phyloP scores from a whole-genome alignment of 495 filamentous ascomycete genomes.

The Cenococcum geophilum region DNA sequence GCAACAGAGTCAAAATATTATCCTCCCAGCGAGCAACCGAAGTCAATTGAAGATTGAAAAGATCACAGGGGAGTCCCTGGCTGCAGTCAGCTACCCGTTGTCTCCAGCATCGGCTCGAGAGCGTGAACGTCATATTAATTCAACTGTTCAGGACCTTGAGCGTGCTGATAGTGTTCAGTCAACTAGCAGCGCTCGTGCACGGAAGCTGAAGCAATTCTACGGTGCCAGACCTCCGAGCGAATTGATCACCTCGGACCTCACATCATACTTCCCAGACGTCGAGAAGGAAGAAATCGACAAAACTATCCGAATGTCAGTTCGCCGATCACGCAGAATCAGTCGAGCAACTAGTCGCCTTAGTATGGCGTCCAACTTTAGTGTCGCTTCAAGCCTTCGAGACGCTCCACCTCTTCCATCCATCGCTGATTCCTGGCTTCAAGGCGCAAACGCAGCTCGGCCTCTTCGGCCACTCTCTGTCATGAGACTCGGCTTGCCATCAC shows the following conservation, averaged over 20 bases:
- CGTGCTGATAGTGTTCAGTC: conserved; percentile 47
- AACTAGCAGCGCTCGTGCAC: conserved; percentile 43
- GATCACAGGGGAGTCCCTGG: conserved; percentile 76
- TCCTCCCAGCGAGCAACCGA: conserved; percentile 58
- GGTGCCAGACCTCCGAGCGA: conserved; percentile 91
- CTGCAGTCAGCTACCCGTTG: conserved; percentile 72
- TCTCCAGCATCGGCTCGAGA: conserved; percentile 59
- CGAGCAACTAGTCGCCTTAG: conserved; percentile 85
- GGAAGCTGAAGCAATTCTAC: conserved; percentile 70
- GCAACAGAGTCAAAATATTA: conserved; percentile 60
- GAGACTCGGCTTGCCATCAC: conserved; percentile 50
- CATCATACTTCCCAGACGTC: conserved; percentile 95
- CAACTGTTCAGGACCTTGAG: conserved; percentile 54
- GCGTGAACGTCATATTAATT: conserved; percentile 58
- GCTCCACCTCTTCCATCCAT: conserved; percentile 93
- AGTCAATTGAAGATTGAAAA: conserved; percentile 73
- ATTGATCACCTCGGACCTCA: conserved; percentile 91
- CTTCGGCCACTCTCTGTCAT: conserved; percentile 59
- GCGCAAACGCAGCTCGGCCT: conserved; percentile 44
- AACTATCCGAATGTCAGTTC: conserved; percentile 83
- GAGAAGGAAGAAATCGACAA: conserved; percentile 86
- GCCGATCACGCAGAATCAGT: conserved; percentile 83
- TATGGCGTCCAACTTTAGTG: conserved; percentile 88
- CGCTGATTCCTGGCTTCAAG: conserved; percentile 83
- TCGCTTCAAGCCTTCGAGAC: conserved; percentile 81